Evolutionary conservation across 192 early-diverging fungal species (phyloP).

Genomic region (Chytriomyces sp.): DNA sequence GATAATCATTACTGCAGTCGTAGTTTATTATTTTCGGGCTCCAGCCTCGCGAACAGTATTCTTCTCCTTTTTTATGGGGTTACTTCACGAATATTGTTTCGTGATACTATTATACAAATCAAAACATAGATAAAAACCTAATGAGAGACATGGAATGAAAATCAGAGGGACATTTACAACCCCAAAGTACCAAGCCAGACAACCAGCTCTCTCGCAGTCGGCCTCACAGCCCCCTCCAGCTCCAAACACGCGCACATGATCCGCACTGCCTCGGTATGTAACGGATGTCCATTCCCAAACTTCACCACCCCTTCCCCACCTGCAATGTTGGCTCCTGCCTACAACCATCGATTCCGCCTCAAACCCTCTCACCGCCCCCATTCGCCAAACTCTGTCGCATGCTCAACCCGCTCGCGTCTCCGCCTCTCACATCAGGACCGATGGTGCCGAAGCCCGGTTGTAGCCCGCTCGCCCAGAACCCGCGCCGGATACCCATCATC

Average conservation of each 20-base stretch:
- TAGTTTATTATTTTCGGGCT: too few relatives aligned
- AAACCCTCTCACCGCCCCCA: constrained; percentile 1
- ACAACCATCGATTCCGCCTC: constrained; percentile 10
- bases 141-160: neutral
- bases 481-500: constrained; percentile 45
- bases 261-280: constrained; percentile 31
- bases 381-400: neutral
- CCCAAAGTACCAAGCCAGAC: constrained; percentile 11
- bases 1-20: neutral
- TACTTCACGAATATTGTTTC: too few relatives aligned
- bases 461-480: constrained; percentile 53
- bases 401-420: constrained; percentile 11
- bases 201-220: constrained; percentile 36
- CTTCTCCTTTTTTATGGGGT: too few relatives aligned
- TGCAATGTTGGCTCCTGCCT: neutral
- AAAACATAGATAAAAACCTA: neutral
- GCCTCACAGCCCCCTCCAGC: constrained; percentile 32
- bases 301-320: constrained; percentile 34
- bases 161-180: neutral
- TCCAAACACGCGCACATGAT: constrained; percentile 37
- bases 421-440: constrained; percentile 25
- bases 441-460: constrained; percentile 37
- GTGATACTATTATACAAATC: too few relatives aligned
- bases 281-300: constrained; percentile 40
- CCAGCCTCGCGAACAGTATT: too few relatives aligned